Base-by-base conservation (phyloP, 83 land plant species). In the Diphasiastrum complanatum region DNA sequence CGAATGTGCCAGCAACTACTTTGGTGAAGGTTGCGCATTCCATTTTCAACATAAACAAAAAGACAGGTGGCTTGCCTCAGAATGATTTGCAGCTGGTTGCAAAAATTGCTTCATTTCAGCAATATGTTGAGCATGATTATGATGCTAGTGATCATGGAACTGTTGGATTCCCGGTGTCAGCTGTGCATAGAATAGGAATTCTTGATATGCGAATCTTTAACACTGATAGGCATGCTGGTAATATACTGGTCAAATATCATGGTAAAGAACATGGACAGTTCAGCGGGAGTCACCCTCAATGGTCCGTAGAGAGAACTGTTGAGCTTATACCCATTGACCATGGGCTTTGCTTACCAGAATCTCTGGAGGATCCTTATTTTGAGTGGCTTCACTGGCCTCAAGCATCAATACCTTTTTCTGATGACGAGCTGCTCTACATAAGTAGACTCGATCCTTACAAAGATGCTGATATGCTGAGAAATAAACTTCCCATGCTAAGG, bases 301-400 rank as follows among this genome's bases (percentile, higher is more conserved):
- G 28, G 29, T 69, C 27, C 19, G 51, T 43, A 2, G 40, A 45
- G 43, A 64, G 58, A 5, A 16, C 65, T 18, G 74, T 81, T 53
- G 92, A 87, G 60, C 77, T 87, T 1, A 74, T 84, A 33, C 92
- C 92, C 2, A 87, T 87, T 47, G 92, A 87, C 50, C 92, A 87
- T 64, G 92, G 92, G 12, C 81, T 87, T 5, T 87, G 92, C 79
- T 69, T 87, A 19, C 92, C 92, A 5, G 92, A 87, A 43, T 51
- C 61, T 35, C 78, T 87, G 55, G 92, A 87, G 47, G 89, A 81
- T 35, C 89, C 89, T 4, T 87, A 87, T 56, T 84, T 87, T 41
- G 92, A 87, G 59, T 87, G 92, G 92, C 79, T 87, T 19, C 92
- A 87, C 47, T 87, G 92, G 92, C 92, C 89, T 30, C 92, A 87